These are phyloP conservation scores for Debaryomyces fabryi DNA, from an alignment of 1,139 yeast species.

Conservation along the genomic window DNA sequence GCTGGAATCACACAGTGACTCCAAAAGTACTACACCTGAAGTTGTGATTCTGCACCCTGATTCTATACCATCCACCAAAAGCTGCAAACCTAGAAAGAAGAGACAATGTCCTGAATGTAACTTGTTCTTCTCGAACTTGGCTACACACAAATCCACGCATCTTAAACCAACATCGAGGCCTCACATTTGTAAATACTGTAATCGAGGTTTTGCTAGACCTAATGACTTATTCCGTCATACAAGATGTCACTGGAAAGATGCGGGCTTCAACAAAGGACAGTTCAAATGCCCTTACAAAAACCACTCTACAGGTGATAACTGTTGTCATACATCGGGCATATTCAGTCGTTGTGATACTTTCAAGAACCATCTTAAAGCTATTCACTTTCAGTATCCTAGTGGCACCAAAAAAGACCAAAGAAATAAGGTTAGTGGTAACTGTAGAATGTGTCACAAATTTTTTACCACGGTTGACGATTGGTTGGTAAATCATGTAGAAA, in stretches of 20 bases:
- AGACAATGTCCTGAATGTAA: slow-evolving; percentile 85
- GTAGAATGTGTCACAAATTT: slow-evolving; percentile 70
- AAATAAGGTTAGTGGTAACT: slow-evolving; percentile 64
- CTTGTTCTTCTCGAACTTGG: slow-evolving; percentile 73
- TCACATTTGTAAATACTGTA: slow-evolving; percentile 74
- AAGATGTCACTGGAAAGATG: slow-evolving; percentile 79
- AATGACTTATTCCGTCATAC: slow-evolving; percentile 84
- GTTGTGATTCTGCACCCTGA: slow-evolving; percentile 6
- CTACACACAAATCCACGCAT: slow-evolving; percentile 86
- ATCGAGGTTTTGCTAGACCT: slow-evolving; percentile 84
- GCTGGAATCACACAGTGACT: slow-evolving; percentile 1
- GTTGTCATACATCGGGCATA: slow-evolving; percentile 81
- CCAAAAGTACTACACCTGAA: slow-evolving; percentile 8
- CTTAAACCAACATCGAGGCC: slow-evolving; percentile 74
- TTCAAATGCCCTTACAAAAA: slow-evolving; percentile 50
- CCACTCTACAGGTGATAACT: slow-evolving; percentile 33
- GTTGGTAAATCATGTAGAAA: slow-evolving; percentile 74
- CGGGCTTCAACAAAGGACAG: slow-evolving; percentile 53
- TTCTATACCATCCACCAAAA: neutral
- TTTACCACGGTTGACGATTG: slow-evolving; percentile 78
- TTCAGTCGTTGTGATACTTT: slow-evolving; percentile 89
- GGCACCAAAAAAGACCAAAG: slow-evolving; percentile 85
- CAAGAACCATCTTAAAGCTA: slow-evolving; percentile 86
- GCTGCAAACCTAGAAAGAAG: slow-evolving; percentile 64
- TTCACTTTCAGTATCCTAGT: slow-evolving; percentile 86